Evolutionary conservation across 257 asterid species (phyloP).

Genomic region (Ophiorrhiza pumila): DNA sequence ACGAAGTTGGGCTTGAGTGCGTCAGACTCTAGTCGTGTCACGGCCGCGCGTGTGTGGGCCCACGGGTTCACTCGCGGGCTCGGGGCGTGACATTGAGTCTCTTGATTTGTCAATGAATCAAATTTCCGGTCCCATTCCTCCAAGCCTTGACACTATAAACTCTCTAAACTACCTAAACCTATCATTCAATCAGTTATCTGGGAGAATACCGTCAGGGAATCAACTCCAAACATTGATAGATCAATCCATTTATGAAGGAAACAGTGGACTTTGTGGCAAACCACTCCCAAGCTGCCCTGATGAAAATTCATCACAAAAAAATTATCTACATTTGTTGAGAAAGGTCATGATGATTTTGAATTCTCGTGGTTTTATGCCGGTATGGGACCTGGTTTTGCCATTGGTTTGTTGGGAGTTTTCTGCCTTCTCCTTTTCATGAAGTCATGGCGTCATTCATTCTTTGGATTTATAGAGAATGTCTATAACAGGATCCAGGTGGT

Average conservation of each 20-base stretch:
- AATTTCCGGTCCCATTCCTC: slow-evolving; percentile 29
- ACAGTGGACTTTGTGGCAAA: slow-evolving; percentile 2
- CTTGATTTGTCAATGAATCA: slow-evolving; percentile 28
- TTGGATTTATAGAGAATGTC: background rate
- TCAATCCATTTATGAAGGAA: slow-evolving; percentile 7
- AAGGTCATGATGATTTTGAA: background rate
- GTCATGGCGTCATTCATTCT: background rate
- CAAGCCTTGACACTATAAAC: slow-evolving; percentile 20
- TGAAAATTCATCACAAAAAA: background rate
- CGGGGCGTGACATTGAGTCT: too few species aligned
- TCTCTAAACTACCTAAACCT: slow-evolving; percentile 29
- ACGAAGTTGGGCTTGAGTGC: too few species aligned
- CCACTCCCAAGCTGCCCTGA: background rate
- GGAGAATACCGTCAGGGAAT: slow-evolving; percentile 33
- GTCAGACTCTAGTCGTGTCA: too few species aligned
- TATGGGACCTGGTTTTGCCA: slow-evolving; percentile 19
- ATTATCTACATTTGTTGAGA: too few species aligned
- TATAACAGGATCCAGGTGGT: background rate
- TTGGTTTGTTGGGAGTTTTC: slow-evolving; percentile 23
- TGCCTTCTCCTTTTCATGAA: background rate
- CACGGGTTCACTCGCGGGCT: too few species aligned
- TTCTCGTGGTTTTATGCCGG: slow-evolving; percentile 2
- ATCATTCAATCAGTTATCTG: slow-evolving; percentile 28
- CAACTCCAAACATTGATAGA: slow-evolving; percentile 23
- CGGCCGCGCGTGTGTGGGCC: too few species aligned